phyloP scores from a whole-genome alignment of 1,284 basidiomycete genomes.

The Trametes pubescens region DNA sequence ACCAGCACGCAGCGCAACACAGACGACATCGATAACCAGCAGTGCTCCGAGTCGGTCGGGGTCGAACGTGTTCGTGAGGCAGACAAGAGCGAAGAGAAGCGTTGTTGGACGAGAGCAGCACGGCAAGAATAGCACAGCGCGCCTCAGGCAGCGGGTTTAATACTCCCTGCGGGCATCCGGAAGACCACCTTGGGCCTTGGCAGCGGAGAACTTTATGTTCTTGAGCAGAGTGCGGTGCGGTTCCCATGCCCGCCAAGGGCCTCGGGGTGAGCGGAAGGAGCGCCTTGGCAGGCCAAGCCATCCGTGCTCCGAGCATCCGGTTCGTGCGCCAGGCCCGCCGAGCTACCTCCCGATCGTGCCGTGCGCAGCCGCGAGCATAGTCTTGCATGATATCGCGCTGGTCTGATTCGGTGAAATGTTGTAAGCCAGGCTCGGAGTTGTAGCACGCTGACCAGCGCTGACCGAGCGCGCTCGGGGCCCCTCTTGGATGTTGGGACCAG shows the following conservation, averaged over 20 bases:
- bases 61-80: not conserved
- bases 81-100: not conserved
- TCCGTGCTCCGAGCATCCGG: constrained; percentile 16
- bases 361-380: constrained; percentile 7
- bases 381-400: constrained; percentile 19
- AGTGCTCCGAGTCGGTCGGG: not conserved
- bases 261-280: constrained; percentile 24
- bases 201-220: constrained; percentile 27
- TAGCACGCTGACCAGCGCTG: not conserved
- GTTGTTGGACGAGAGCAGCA: constrained; percentile 1
- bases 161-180: constrained; percentile 25
- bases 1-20: constrained; percentile 10
- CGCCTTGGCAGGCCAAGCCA: constrained; percentile 36
- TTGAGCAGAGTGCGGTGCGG: constrained; percentile 19
- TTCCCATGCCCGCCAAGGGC: constrained; percentile 32
- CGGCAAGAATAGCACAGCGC: constrained; percentile 3
- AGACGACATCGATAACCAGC: constrained; percentile 4
- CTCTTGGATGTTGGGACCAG: constrained; percentile 4
- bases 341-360: constrained; percentile 21
- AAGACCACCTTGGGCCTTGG: constrained; percentile 30
- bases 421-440: not conserved
- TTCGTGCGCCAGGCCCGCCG: constrained; percentile 19
- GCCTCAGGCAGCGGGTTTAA: constrained; percentile 21
- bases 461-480: constrained; percentile 1
- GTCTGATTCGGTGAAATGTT: constrained; percentile 13